These are phyloP conservation scores for Picea abies DNA, from an alignment of 83 land plant species.

Conservation along the genomic window DNA sequence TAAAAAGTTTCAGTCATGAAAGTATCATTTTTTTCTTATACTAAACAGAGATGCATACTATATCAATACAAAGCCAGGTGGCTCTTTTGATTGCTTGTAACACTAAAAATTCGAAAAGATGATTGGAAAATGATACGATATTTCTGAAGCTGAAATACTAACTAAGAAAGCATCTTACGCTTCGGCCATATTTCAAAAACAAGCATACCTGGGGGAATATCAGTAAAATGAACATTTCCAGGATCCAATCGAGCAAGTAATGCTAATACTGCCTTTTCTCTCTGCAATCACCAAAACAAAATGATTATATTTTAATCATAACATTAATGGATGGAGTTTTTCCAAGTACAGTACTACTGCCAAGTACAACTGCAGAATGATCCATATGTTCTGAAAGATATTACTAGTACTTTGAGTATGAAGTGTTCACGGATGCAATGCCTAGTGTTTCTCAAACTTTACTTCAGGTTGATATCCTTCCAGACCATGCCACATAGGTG, in stretches of 20 bases:
- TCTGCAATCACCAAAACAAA: constrained; percentile 38
- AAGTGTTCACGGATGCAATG: no score
- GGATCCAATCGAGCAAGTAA: constrained; percentile 77
- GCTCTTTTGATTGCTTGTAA: background rate
- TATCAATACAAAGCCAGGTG: background rate
- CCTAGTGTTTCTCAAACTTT: background rate
- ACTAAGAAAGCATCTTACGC: background rate
- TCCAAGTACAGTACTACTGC: background rate
- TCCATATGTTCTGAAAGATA: background rate
- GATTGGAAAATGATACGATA: background rate
- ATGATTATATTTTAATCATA: background rate
- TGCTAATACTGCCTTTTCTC: constrained; percentile 77
- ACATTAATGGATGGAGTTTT: background rate
- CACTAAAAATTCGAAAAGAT: background rate
- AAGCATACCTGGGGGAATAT: constrained; percentile 68
- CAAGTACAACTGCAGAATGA: background rate
- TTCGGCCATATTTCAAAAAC: background rate
- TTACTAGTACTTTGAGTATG: background rate
- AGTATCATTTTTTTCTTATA: no score
- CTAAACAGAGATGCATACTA: no score
- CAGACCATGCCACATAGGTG: background rate
- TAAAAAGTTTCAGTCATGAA: background rate
- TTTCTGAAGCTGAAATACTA: background rate
- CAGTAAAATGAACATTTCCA: constrained; percentile 50
- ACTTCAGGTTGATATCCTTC: background rate